These are phyloP conservation scores for Cyberlindnera mycetangii DNA, from an alignment of 805 yeast species.

Conservation along the genomic window DNA sequence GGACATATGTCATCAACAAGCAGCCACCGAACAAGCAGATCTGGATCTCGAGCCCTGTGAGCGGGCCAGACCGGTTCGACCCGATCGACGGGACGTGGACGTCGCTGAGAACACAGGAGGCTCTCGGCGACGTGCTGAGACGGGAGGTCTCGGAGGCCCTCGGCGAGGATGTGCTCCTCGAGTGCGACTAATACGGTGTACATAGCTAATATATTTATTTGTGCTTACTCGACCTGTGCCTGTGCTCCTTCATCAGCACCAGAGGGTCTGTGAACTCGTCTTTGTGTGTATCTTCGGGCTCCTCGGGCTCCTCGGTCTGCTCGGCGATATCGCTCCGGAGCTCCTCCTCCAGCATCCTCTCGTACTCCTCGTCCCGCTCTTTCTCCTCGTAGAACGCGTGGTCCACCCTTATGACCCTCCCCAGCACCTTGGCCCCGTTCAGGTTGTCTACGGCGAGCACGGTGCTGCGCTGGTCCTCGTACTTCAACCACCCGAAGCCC, in stretches of 20 bases:
- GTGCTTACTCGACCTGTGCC: too few species aligned
- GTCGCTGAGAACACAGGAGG: constrained; percentile 61
- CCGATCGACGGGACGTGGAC: constrained; percentile 73
- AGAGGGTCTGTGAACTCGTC: constrained; percentile 29
- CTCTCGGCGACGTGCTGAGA: constrained; percentile 47
- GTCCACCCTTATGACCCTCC: constrained; percentile 57
- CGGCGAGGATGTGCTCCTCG: constrained; percentile 22
- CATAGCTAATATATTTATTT: constrained; percentile 12
- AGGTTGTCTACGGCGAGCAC: constrained; percentile 86
- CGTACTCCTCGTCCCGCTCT: constrained; percentile 49
- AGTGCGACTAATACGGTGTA: constrained; percentile 8
- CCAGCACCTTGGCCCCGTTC: constrained; percentile 61
- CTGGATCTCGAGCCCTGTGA: constrained; percentile 91
- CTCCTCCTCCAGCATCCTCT: constrained; percentile 34
- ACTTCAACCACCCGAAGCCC: constrained; percentile 81
- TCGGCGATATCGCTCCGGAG: constrained; percentile 30
- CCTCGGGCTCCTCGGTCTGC: neutral
- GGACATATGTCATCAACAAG: constrained; percentile 89
- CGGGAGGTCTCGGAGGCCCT: constrained; percentile 44
- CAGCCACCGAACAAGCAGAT: constrained; percentile 98
- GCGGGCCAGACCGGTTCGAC: constrained; percentile 91
- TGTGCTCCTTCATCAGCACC: constrained; percentile 17
- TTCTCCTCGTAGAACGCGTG: constrained; percentile 62
- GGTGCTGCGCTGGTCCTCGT: constrained; percentile 77
- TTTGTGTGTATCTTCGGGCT: constrained; percentile 1